phyloP scores from a whole-genome alignment of 371 early-diverging fungal species.

The Phascolomyces articulosus region DNA sequence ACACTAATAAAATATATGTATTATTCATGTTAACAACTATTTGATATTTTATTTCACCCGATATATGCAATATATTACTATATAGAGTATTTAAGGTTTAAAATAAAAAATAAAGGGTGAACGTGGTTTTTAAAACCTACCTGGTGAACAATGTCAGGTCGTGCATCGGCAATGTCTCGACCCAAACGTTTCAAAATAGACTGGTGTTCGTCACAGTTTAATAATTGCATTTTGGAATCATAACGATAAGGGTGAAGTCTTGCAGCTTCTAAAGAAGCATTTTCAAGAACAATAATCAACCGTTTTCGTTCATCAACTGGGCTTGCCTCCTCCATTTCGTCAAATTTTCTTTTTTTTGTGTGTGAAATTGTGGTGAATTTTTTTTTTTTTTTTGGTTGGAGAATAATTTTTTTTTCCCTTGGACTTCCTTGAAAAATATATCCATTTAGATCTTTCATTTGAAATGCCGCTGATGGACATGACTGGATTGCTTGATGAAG shows the following conservation, averaged over 20 bases:
- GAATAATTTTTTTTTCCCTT: neutral
- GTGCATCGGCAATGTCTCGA: slow-evolving; percentile 80
- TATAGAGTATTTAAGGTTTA: too few species aligned
- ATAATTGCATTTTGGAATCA: slow-evolving; percentile 86
- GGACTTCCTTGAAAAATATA: too few species aligned
- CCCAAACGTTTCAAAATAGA: slow-evolving; percentile 83
- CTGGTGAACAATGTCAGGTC: slow-evolving; percentile 98
- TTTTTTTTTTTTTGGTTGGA: neutral
- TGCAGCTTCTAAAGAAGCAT: slow-evolving; percentile 91
- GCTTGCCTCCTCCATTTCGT: neutral
- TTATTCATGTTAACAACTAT: too few species aligned
- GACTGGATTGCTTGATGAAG: too few species aligned
- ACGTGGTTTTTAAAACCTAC: slow-evolving; percentile 36
- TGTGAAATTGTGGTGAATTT: neutral
- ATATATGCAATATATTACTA: too few species aligned
- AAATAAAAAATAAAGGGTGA: too few species aligned
- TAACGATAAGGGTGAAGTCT: slow-evolving; percentile 77
- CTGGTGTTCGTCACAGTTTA: slow-evolving; percentile 97
- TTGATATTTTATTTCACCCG: too few species aligned
- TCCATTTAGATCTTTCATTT: neutral
- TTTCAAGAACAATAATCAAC: slow-evolving; percentile 90
- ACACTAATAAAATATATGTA: slow-evolving; percentile 60
- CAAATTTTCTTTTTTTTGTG: neutral
- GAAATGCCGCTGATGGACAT: too few species aligned
- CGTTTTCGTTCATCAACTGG: neutral